phyloP scores from a whole-genome alignment of 225 moss, liverwort and hornwort species.

The Climacium dendroides region DNA sequence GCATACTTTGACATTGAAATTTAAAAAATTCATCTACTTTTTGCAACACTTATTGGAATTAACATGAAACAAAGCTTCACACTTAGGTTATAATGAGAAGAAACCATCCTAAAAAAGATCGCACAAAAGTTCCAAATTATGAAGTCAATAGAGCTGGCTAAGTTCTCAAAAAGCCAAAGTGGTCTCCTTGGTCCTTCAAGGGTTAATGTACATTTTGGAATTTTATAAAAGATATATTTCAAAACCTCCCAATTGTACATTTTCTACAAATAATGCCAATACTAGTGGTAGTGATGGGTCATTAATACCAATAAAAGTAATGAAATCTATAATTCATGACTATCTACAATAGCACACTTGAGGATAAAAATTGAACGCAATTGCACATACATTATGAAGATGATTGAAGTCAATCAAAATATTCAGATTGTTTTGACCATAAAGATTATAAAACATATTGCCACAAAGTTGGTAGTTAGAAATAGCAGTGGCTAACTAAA shows the following conservation, averaged over 20 bases:
- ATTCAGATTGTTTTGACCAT: rapidly evolving
- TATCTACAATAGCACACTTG: neutral
- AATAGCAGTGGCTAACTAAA: rapidly evolving
- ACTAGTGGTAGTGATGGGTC: neutral
- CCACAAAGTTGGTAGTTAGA: neutral
- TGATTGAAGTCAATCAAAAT: neutral
- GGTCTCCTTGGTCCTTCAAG: too few species aligned
- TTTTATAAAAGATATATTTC: neutral
- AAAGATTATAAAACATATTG: neutral
- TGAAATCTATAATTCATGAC: neutral
- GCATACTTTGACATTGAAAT: too few species aligned
- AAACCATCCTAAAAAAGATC: too few species aligned
- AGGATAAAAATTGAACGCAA: rapidly evolving
- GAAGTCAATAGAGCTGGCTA: too few species aligned
- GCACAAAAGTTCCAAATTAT: too few species aligned
- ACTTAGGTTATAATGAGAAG: too few species aligned
- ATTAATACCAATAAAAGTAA: neutral
- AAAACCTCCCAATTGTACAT: neutral
- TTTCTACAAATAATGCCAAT: neutral
- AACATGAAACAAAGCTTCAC: too few species aligned
- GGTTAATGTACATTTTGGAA: neutral
- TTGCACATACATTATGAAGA: rapidly evolving
- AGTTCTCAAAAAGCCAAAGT: too few species aligned
- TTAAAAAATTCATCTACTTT: too few species aligned
- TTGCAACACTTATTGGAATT: too few species aligned